Evolutionary conservation across 2,329 filamentous ascomycete species (phyloP), one percentile per base, ranked within the genome.

Genomic region (Cryphonectria carpinicola): DNA sequence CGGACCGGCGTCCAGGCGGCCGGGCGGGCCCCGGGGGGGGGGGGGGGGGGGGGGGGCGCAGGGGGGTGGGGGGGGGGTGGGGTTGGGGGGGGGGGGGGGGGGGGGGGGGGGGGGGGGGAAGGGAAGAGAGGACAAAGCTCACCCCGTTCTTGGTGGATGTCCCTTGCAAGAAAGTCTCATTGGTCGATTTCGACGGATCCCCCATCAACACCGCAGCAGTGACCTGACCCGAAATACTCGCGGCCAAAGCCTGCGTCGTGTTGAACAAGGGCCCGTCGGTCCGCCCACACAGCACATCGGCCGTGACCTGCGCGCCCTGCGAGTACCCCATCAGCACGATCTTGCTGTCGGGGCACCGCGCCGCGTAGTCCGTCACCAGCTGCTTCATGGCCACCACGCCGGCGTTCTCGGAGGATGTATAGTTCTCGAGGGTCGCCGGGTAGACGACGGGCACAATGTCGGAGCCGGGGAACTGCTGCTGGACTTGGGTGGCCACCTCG

Each of bases 291-390:
- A 77, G 56, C 5, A 71, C 68, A 49, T 77, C 76, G 63, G 76
- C 75, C 17, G 76, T 64, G 13, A 75, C 75, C 39, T 77, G 76
- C 1, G 70, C 76, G 49, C 76, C 76, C 71, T 75, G 76, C 14
- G 75, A 76, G 56, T 76, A 77, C 1, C 76, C 76, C 61, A 77
- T 66, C 67, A 77, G 71, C 13, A 73, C 76, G n/a, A 77, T 72
- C 71, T 74, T 77, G 68, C 71, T 71, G 25, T 66, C 52, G 1
- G 76, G 75, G 46, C 76, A 77, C 46, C 37, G 70, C 17, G 37
- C 54, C 10, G 70, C 68, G 68, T 77, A 76, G 4, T 66, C 60
- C 14, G 54, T 64, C 22, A 77, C 58, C 62, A 74, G 28, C 32
- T 68, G 64, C 37, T 49, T 69, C 65, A 77, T 74, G n/a, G 68